Conservation (phyloP, 129 eudicot genomes). For the Sambucus nigra region DNA sequence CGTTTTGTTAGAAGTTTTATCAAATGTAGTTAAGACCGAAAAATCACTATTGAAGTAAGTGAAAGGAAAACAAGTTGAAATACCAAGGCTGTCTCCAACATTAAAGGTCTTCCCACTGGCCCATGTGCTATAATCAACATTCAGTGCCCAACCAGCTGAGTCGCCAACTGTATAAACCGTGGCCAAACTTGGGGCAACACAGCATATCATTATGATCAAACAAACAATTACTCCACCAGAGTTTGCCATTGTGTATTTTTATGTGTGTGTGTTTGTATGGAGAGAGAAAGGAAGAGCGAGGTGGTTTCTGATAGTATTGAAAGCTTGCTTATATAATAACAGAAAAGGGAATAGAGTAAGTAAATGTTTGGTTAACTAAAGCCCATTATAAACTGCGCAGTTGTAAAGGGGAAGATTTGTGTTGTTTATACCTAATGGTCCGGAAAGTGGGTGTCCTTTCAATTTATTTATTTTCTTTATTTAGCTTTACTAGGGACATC, state of each 20-base stretch:
- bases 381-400: background rate
- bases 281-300: constrained; percentile 5
- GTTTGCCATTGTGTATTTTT: constrained; percentile 2
- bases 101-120: constrained; percentile 28
- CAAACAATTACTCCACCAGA: background rate
- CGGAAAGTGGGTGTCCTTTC: background rate
- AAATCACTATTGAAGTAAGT: background rate
- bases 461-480: background rate
- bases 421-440: constrained; percentile 1
- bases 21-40: background rate
- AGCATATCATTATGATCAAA: constrained; percentile 2
- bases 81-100: constrained; percentile 48
- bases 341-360: background rate
- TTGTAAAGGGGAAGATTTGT: background rate
- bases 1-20: background rate
- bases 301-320: background rate
- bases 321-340: background rate
- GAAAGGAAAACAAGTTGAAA: background rate
- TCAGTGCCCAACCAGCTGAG: constrained; percentile 36
- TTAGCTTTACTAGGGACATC: background rate
- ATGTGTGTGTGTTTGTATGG: constrained; percentile 7
- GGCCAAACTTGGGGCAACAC: constrained; percentile 17
- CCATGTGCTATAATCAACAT: constrained; percentile 43
- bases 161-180: constrained; percentile 43
- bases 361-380: constrained; percentile 2